A percentile compares a stretch with the other conserved stretches of the same genome.
phyloP scores from a whole-genome alignment of 805 yeast genomes.

The Candida odintsovae region DNA sequence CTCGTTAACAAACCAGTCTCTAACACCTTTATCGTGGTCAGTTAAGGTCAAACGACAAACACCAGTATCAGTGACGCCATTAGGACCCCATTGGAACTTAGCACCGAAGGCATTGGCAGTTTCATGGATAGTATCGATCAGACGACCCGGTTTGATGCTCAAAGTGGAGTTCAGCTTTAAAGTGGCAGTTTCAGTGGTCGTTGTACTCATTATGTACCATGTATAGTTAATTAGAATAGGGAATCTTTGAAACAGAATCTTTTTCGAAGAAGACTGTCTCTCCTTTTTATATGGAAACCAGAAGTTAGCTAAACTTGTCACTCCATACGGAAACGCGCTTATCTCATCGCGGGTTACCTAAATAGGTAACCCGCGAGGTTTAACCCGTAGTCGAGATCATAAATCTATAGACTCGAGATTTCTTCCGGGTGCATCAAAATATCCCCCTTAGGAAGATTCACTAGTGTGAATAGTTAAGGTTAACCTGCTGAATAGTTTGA shows the following conservation, averaged over 20 bases:
- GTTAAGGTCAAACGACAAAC: constrained; percentile 59
- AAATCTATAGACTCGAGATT: not conserved
- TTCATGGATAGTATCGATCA: constrained; percentile 53
- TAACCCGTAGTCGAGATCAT: not conserved
- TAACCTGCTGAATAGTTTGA: too few species aligned
- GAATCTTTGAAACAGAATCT: too few species aligned
- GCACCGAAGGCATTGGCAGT: constrained; percentile 58
- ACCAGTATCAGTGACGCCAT: constrained; percentile 50
- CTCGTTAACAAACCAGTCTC: constrained; percentile 60
- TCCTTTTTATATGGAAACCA: not conserved
- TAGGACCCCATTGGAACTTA: constrained; percentile 52
- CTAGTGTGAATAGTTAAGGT: too few species aligned
- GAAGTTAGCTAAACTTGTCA: not conserved
- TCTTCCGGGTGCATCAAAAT: too few species aligned
- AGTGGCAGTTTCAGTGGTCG: not conserved
- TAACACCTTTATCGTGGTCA: constrained; percentile 56
- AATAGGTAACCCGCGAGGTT: not conserved
- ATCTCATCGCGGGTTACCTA: not conserved
- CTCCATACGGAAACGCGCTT: not conserved
- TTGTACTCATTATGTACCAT: not conserved
- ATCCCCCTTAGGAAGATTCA: too few species aligned
- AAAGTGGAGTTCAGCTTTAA: constrained; percentile 10
- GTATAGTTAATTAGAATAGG: too few species aligned
- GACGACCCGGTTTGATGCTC: constrained; percentile 33
- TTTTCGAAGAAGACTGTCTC: not conserved